These are phyloP conservation scores for Apophysomyces elegans DNA, from an alignment of 371 early-diverging fungal genomes.

Conservation along the genomic window DNA sequence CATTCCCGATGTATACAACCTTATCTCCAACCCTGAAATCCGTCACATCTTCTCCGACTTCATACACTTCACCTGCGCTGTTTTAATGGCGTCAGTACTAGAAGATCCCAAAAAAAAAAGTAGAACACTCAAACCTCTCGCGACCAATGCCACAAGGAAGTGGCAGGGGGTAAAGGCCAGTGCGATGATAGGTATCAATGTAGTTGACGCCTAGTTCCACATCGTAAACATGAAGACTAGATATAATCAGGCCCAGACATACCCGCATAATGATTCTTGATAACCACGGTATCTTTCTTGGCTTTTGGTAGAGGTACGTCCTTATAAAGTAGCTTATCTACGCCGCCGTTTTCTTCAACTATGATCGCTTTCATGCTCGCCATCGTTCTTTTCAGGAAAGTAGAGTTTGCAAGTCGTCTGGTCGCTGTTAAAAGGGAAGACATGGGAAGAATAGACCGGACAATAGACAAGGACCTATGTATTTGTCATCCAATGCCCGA, in stretches of 20 bases:
- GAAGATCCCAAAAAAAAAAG: neutral
- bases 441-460: neutral
- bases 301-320: constrained; percentile 56
- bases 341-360: constrained; percentile 71
- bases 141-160: constrained; percentile 79
- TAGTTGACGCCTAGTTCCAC: constrained; percentile 74
- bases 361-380: constrained; percentile 78
- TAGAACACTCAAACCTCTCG: constrained; percentile 61
- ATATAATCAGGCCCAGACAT: neutral
- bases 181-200: constrained; percentile 93
- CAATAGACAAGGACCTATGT: no score
- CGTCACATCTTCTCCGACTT: constrained; percentile 71
- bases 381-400: constrained; percentile 24
- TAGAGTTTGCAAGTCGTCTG: neutral
- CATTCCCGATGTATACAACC: constrained; percentile 74
- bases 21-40: constrained; percentile 81
- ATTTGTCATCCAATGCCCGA: no score
- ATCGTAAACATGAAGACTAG: neutral
- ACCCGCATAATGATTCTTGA: constrained; percentile 80
- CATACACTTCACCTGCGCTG: constrained; percentile 79
- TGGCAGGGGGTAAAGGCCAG: constrained; percentile 78
- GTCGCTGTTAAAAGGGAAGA: neutral
- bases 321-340: constrained; percentile 69
- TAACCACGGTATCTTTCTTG: constrained; percentile 62
- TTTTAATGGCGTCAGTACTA: neutral